Conservation (phyloP, 2,329 filamentous ascomycete species). For the Trichoderma guizhouense region DNA sequence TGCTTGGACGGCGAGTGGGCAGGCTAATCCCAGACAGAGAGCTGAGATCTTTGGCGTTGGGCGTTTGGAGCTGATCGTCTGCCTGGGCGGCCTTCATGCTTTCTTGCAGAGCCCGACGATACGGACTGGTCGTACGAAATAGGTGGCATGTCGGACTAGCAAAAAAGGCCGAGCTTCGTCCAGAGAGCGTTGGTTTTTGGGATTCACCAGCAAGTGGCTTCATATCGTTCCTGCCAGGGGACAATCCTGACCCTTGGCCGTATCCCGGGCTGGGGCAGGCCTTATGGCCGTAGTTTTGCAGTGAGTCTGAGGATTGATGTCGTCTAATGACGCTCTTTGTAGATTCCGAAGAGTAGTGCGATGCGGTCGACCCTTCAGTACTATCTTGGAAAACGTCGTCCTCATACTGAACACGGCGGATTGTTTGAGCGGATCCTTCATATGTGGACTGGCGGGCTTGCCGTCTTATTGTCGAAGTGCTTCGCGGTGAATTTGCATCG, state of each 20-base stretch:
- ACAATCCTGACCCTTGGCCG: slow-evolving; percentile 18
- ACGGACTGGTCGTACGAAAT: slow-evolving; percentile 55
- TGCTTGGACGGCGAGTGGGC: slow-evolving; percentile 39
- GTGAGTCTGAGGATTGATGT: background rate
- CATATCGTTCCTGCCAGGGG: slow-evolving; percentile 6
- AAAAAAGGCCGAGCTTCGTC: slow-evolving; percentile 49
- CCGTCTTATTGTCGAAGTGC: background rate
- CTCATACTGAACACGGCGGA: slow-evolving; percentile 33
- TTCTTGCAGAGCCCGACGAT: slow-evolving; percentile 48
- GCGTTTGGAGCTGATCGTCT: slow-evolving; percentile 23
- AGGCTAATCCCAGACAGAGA: slow-evolving; percentile 40
- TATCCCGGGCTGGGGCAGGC: slow-evolving; percentile 18
- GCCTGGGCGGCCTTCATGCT: slow-evolving; percentile 41
- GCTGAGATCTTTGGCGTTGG: slow-evolving; percentile 38
- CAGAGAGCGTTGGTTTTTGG: slow-evolving; percentile 31
- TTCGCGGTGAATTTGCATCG: background rate
- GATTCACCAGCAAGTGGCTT: slow-evolving; percentile 21
- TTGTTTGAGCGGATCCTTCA: slow-evolving; percentile 27
- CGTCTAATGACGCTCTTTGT: background rate
- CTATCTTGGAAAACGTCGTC: slow-evolving; percentile 33
- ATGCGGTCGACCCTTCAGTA: background rate
- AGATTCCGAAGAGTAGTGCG: background rate
- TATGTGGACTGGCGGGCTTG: background rate
- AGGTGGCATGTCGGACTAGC: slow-evolving; percentile 50
- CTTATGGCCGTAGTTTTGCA: background rate